Conservation (phyloP, 176 grass and related monocot species). For the Carex scoparia region DNA sequence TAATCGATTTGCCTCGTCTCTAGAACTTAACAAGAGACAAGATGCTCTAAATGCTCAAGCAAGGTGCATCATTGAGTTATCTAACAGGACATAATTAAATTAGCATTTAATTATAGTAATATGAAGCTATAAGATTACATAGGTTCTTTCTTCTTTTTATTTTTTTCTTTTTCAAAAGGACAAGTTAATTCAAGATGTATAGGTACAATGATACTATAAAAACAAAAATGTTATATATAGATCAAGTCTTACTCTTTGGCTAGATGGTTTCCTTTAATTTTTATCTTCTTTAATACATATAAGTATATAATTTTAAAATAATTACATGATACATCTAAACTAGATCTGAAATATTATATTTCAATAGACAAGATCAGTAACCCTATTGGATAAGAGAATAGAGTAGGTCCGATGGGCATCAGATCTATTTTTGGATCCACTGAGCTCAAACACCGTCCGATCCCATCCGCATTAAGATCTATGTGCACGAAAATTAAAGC, state of each 20-base stretch:
- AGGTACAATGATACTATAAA: neutral
- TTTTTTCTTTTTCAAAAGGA: neutral
- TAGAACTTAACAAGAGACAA: conserved; percentile 26
- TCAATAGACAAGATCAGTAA: too few relatives aligned
- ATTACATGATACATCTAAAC: too few relatives aligned
- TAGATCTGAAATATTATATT: too few relatives aligned
- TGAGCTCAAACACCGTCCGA: too few relatives aligned
- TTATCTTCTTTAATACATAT: neutral
- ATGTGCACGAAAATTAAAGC: too few relatives aligned
- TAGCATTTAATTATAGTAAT: neutral
- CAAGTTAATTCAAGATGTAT: neutral
- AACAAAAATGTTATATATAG: neutral
- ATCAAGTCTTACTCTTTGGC: neutral
- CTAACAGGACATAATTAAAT: conserved; percentile 8
- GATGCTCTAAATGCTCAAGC: conserved; percentile 37
- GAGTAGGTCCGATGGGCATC: too few relatives aligned
- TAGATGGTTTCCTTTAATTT: neutral
- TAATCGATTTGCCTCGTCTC: conserved; percentile 30
- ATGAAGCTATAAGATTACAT: neutral
- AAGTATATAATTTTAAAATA: too few relatives aligned
- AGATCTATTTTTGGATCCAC: too few relatives aligned
- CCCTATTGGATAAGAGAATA: too few relatives aligned
- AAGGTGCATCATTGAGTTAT: conserved; percentile 36
- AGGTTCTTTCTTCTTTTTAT: too few relatives aligned
- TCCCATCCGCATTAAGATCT: too few relatives aligned